Conservation (phyloP, 306 rosid genomes). For the Dalbergia oliveri region DNA sequence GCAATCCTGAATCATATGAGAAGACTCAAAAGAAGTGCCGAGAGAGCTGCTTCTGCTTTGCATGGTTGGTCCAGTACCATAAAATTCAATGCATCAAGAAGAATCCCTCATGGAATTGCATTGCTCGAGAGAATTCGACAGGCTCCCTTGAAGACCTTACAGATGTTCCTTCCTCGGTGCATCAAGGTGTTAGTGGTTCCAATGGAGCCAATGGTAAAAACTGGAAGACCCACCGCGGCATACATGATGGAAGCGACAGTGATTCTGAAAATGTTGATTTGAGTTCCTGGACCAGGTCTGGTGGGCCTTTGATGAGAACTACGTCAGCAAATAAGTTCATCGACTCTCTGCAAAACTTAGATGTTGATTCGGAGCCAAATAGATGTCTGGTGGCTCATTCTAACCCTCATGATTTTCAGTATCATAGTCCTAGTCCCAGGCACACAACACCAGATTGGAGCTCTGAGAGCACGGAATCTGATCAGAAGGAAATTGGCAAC, state of each 20-base stretch:
- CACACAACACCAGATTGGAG: conserved; percentile 64
- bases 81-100: conserved; percentile 77
- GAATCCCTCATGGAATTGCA: conserved; percentile 98
- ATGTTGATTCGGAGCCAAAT: conserved; percentile 65
- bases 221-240: conserved; percentile 56
- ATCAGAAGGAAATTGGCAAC: conserved; percentile 59
- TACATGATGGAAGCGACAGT: conserved; percentile 78
- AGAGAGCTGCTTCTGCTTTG: conserved; percentile 81
- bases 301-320: conserved; percentile 97
- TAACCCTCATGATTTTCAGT: conserved; percentile 50
- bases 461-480: conserved; percentile 61
- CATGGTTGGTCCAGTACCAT: conserved; percentile 64
- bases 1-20: conserved; percentile 92
- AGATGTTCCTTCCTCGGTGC: conserved; percentile 63
- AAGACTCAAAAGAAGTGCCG: conserved; percentile 77
- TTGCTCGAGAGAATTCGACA: conserved; percentile 92
- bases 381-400: conserved; percentile 56
- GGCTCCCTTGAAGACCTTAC: conserved; percentile 87
- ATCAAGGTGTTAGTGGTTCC: conserved; percentile 55
- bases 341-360: conserved; percentile 84
- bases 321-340: conserved; percentile 78
- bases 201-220: conserved; percentile 54
- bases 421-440: conserved; percentile 66
- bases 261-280: conserved; percentile 75
- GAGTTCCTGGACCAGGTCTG: conserved; percentile 85